Percentiles rank a stretch among this genome's conserved stretches.
phyloP scores from a whole-genome alignment of 2,329 filamentous ascomycete genomes.

The Xylaria sp. region DNA sequence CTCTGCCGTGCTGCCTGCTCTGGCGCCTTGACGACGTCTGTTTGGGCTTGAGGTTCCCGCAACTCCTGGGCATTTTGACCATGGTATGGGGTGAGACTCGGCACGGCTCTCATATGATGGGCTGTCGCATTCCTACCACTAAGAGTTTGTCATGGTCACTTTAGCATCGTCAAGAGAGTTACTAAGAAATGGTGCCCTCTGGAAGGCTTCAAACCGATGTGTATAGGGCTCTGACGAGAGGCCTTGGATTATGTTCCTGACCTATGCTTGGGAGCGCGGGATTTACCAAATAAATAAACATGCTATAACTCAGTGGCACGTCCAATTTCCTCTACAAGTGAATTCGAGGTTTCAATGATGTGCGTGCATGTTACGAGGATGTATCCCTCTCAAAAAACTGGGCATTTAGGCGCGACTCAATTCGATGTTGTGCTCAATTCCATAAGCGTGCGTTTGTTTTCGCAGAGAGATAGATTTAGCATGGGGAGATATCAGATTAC shows the following conservation, averaged over 20 bases:
- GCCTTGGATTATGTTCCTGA: slow-evolving; percentile 2
- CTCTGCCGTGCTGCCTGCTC: slow-evolving; percentile 12
- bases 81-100: not conserved
- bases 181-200: not conserved
- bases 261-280: not conserved
- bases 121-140: not conserved
- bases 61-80: not conserved
- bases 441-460: not conserved
- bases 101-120: slow-evolving; percentile 1
- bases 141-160: not conserved
- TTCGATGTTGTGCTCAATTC: not conserved
- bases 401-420: not conserved
- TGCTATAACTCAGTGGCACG: not conserved
- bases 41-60: not conserved
- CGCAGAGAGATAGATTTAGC: not conserved
- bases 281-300: slow-evolving; percentile 12
- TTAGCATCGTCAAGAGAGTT: not conserved
- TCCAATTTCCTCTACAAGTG: not conserved
- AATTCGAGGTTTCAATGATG: not conserved
- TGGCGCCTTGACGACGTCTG: not conserved
- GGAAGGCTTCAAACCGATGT: not conserved
- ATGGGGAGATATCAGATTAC: not conserved
- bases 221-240: not conserved
- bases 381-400: not conserved
- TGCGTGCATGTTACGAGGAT: not conserved